Percentiles rank a stretch among this genome's conserved stretches.
These are phyloP conservation scores for Aspergillus brasiliensis DNA, from an alignment of 2,329 filamentous ascomycete species.

Conservation along the genomic window DNA sequence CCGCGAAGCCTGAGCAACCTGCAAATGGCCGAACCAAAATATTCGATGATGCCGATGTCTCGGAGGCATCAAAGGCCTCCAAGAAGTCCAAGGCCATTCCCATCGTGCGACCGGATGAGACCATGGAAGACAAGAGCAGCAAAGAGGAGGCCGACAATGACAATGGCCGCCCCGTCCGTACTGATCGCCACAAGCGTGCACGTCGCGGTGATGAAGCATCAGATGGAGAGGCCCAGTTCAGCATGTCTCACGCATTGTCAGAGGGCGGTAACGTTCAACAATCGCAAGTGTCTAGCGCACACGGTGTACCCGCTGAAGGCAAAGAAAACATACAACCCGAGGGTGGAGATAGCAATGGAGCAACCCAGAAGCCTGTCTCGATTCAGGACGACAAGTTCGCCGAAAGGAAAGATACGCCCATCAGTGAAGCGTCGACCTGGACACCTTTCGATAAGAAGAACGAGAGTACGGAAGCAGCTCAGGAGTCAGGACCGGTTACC, in stretches of 20 bases:
- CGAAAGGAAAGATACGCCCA: constrained; percentile 33
- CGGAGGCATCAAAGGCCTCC: constrained; percentile 64
- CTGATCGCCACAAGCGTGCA: constrained; percentile 74
- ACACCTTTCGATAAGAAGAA: constrained; percentile 63
- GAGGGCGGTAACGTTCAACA: constrained; percentile 33
- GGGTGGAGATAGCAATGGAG: constrained; percentile 38
- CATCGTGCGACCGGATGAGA: constrained; percentile 68
- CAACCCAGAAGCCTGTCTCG: constrained; percentile 40
- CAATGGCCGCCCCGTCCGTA: constrained; percentile 64
- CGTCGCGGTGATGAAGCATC: constrained; percentile 66
- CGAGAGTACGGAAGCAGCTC: constrained; percentile 46
- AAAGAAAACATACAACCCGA: constrained; percentile 41
- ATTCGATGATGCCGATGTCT: constrained; percentile 67
- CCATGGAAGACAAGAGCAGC: constrained; percentile 42
- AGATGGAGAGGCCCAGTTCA: constrained; percentile 75
- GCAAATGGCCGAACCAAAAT: constrained; percentile 49
- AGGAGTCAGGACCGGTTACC: constrained; percentile 38
- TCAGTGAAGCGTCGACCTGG: constrained; percentile 52
- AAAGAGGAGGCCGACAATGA: constrained; percentile 55
- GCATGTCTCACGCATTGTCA: constrained; percentile 49
- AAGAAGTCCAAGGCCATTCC: constrained; percentile 83
- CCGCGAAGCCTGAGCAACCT: constrained; percentile 25
- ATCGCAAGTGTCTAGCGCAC: constrained; percentile 26
- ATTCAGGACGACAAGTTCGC: constrained; percentile 41
- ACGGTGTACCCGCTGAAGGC: constrained; percentile 35